Evolutionary conservation across 1,284 basidiomycete genomes (phyloP).

Genomic region (Testicularia cyperi): DNA sequence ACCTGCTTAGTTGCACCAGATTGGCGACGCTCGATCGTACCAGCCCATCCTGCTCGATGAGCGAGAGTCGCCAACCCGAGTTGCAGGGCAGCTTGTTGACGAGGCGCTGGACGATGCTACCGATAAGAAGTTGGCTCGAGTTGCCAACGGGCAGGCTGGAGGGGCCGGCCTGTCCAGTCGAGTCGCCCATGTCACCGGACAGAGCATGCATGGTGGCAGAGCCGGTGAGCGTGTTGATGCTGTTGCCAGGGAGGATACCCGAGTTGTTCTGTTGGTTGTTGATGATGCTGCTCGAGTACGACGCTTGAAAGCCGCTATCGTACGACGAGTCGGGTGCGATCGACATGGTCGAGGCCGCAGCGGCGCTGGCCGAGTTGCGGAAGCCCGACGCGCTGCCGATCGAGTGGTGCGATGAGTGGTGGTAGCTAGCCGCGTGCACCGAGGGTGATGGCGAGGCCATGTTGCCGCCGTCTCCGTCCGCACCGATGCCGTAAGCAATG

Average conservation of each 20-base stretch:
- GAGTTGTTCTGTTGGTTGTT: background rate
- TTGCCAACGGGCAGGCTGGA: no score
- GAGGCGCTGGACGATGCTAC: constrained; percentile 49
- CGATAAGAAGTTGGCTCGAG: constrained; percentile 43
- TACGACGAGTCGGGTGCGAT: background rate
- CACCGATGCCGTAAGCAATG: no score
- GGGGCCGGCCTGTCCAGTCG: no score
- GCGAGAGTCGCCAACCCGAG: constrained; percentile 40
- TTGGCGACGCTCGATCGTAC: constrained; percentile 47
- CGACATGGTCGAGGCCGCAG: background rate
- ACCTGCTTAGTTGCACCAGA: constrained; percentile 48
- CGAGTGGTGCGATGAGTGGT: background rate
- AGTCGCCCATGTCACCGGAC: no score
- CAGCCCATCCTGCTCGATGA: constrained; percentile 48
- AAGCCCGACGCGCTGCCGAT: constrained; percentile 1
- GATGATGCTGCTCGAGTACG: background rate
- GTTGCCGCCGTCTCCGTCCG: no score
- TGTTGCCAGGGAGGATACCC: background rate
- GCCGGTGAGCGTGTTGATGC: background rate
- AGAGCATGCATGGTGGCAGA: no score
- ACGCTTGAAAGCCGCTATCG: background rate
- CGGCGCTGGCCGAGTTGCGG: background rate
- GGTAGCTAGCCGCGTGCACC: background rate
- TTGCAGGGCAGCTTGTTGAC: constrained; percentile 53
- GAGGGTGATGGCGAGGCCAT: no score